phyloP scores from a whole-genome alignment of 202 grass and related monocot genomes.

The Schoenoplectus tabernaemontani region DNA sequence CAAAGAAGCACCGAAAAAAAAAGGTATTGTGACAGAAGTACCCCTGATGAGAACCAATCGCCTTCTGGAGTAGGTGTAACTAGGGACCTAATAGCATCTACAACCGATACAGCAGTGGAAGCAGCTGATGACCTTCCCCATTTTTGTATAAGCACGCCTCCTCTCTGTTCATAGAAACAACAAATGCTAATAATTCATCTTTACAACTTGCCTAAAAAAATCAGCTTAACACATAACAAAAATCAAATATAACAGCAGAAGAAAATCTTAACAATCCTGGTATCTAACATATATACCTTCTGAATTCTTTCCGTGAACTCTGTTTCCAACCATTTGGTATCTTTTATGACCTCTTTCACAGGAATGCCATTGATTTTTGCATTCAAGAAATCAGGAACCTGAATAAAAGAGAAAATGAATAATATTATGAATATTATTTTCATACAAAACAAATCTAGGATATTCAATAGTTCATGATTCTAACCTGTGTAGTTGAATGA shows the following conservation, averaged over 20 bases:
- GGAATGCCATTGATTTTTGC: conserved; percentile 76
- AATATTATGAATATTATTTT: background rate
- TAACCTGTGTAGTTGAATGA: conserved; percentile 98
- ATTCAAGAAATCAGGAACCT: conserved; percentile 99
- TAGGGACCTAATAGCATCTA: conserved; percentile 82
- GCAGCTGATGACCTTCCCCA: conserved; percentile 98
- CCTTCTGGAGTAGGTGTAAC: conserved; percentile 76
- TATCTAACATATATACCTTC: conserved; percentile 38
- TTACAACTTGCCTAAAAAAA: too few species aligned
- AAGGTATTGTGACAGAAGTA: conserved; percentile 13
- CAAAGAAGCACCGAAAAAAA: background rate
- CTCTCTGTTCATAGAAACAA: conserved; percentile 45
- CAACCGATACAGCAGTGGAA: conserved; percentile 91
- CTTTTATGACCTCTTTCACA: conserved; percentile 68
- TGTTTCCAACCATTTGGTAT: conserved; percentile 84
- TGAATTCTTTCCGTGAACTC: conserved; percentile 82
- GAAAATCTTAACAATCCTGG: background rate
- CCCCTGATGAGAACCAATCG: conserved; percentile 72
- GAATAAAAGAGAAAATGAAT: background rate
- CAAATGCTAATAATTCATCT: background rate
- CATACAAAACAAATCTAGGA: background rate
- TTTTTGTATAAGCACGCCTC: conserved; percentile 84
- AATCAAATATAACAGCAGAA: background rate
- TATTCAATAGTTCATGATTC: background rate
- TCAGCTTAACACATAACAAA: background rate